phyloP scores from a whole-genome alignment of 2,329 filamentous ascomycete species.

The Cladosporium sp. region DNA sequence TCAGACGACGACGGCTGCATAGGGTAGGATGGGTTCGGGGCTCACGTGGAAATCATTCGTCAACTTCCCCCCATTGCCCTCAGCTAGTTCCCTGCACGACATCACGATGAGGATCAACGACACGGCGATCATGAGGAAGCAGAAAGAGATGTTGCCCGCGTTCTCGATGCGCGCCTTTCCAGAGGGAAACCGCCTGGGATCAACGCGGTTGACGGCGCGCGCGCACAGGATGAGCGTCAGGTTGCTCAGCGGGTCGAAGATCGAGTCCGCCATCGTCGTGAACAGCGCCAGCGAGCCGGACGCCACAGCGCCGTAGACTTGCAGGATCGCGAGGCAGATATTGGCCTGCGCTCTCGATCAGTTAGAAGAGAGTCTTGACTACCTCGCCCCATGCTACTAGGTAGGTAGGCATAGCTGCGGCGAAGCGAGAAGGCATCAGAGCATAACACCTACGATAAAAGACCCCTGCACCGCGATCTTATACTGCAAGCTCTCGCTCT shows the following conservation, averaged over 20 bases:
- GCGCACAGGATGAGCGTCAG: constrained; percentile 79
- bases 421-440: neutral
- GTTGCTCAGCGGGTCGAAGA: constrained; percentile 90
- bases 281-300: constrained; percentile 92
- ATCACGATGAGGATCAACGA: constrained; percentile 90
- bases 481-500: constrained; percentile 72
- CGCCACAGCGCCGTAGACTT: constrained; percentile 80
- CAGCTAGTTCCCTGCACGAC: constrained; percentile 63
- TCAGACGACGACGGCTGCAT: neutral
- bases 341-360: constrained; percentile 42
- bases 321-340: constrained; percentile 67
- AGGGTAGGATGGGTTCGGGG: too few species aligned
- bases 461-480: constrained; percentile 61
- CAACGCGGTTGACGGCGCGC: constrained; percentile 81
- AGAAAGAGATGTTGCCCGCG: constrained; percentile 92
- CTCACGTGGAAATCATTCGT: constrained; percentile 12
- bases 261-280: constrained; percentile 91
- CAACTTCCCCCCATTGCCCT: constrained; percentile 39
- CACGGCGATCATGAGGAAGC: constrained; percentile 90
- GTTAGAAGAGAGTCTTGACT: too few species aligned
- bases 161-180: constrained; percentile 94
- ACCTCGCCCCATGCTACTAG: too few species aligned
- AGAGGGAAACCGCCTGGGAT: constrained; percentile 78
- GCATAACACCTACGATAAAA: constrained; percentile 53
- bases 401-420: neutral